A percentile compares a stretch with the other conserved stretches of the same genome.
Evolutionary conservation across 139 green algal genomes (phyloP).

Genomic region (Chlorella sp.): DNA sequence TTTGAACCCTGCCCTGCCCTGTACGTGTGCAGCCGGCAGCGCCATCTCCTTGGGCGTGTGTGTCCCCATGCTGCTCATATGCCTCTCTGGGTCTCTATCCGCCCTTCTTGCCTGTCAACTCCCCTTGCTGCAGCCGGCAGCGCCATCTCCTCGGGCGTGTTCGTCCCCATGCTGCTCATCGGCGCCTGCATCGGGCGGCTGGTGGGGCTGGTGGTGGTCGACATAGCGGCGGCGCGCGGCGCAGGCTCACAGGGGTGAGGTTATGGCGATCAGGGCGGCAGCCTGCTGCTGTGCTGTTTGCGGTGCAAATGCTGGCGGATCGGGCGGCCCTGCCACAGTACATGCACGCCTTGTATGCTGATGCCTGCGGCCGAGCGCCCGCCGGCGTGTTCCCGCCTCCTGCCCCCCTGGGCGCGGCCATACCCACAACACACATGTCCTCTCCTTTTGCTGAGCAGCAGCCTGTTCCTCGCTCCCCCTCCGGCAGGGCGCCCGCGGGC

Average conservation of each 20-base stretch:
- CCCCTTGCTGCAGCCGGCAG: constrained; percentile 41
- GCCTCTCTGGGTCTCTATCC: not conserved
- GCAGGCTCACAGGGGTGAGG: constrained; percentile 48
- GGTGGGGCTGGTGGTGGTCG: constrained; percentile 46
- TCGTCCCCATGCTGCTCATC: constrained; percentile 94
- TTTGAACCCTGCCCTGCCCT: too few species aligned
- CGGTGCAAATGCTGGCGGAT: too few species aligned
- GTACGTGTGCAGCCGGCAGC: not conserved
- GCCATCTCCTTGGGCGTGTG: not conserved
- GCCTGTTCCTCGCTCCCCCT: not conserved
- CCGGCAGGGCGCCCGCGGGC: constrained; percentile 54
- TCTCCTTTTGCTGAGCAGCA: too few species aligned
- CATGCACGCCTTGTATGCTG: not conserved
- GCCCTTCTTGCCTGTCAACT: not conserved
- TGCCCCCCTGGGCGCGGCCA: too few species aligned
- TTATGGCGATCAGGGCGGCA: too few species aligned
- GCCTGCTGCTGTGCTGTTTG: too few species aligned
- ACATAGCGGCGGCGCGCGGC: constrained; percentile 43
- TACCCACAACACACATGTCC: too few species aligned
- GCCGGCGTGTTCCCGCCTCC: not conserved
- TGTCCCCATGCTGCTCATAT: not conserved
- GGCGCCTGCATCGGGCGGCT: constrained; percentile 74
- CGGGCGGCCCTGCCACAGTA: not conserved
- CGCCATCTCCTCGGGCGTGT: constrained; percentile 79
- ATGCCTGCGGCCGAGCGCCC: too few species aligned